A percentile compares a stretch with the other conserved stretches of the same genome.
phyloP scores from a whole-genome alignment of 139 green algal genomes.

The Nannochloris sp. region DNA sequence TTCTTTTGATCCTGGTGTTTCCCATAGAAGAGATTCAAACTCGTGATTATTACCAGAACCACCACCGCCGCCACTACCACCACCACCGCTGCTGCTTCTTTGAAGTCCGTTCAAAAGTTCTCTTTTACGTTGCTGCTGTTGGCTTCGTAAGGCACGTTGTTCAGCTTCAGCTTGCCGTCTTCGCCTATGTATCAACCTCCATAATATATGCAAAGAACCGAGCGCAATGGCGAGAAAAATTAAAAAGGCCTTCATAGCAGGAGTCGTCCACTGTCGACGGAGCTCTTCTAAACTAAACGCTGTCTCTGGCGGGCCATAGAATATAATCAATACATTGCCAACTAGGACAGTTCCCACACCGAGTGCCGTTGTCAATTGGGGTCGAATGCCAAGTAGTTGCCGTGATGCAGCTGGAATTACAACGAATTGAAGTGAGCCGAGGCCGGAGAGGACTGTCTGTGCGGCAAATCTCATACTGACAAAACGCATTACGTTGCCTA shows the following conservation, averaged over 20 bases:
- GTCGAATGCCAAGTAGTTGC: constrained; percentile 27
- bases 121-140: too few species aligned
- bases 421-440: constrained; percentile 40
- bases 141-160: neutral
- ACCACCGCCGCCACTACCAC: neutral
- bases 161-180: neutral
- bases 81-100: neutral
- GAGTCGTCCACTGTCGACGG: constrained; percentile 27
- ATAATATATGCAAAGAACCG: constrained; percentile 20
- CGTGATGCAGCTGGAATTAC: constrained; percentile 38
- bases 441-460: constrained; percentile 37
- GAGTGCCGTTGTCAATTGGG: constrained; percentile 13
- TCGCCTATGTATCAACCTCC: constrained; percentile 2
- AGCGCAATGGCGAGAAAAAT: constrained; percentile 21
- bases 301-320: constrained; percentile 30
- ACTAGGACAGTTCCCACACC: constrained; percentile 34
- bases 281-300: constrained; percentile 34
- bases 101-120: too few species aligned
- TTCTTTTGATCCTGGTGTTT: constrained; percentile 9
- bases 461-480: constrained; percentile 42
- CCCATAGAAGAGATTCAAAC: neutral
- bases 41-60: neutral
- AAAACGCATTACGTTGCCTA: constrained; percentile 44
- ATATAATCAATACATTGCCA: constrained; percentile 40
- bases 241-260: constrained; percentile 34